phyloP scores from a whole-genome alignment of 2,329 filamentous ascomycete genomes.

The Blumeriella jaapii region DNA sequence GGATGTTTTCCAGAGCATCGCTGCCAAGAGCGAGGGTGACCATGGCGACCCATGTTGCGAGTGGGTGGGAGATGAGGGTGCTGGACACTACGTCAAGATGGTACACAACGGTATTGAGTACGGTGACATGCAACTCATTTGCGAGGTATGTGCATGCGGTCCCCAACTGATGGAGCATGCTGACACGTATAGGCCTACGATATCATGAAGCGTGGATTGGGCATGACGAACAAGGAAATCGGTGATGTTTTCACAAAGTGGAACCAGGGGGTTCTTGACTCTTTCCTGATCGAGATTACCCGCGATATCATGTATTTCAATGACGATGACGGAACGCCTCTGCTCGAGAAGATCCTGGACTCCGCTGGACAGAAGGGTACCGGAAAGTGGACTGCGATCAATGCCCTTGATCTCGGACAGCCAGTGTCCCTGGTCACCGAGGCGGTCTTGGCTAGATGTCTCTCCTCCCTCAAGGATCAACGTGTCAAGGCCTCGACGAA shows the following conservation, averaged over 20 bases:
- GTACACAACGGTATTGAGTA: conserved; percentile 99
- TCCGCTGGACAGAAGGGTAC: conserved; percentile 98
- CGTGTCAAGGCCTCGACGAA: conserved; percentile 70
- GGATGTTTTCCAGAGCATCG: conserved; percentile 96
- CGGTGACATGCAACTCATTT: conserved; percentile 99
- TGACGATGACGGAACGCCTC: conserved; percentile 79
- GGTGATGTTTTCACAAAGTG: conserved; percentile 88
- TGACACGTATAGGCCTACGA: conserved; percentile 69
- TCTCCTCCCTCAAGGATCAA: conserved; percentile 91
- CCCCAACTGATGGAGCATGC: neutral
- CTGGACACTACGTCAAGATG: conserved; percentile 99
- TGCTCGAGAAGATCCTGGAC: conserved; percentile 98
- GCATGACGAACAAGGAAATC: conserved; percentile 84
- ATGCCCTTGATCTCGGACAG: conserved; percentile 96
- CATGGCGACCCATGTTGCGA: conserved; percentile 95
- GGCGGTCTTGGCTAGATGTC: conserved; percentile 87
- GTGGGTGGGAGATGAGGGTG: conserved; percentile 99
- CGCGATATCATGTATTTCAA: conserved; percentile 98
- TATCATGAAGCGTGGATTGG: conserved; percentile 97
- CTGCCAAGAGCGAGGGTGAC: conserved; percentile 95
- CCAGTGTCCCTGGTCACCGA: conserved; percentile 97
- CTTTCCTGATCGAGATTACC: conserved; percentile 98
- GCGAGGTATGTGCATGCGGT: conserved; percentile 57
- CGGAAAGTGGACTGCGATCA: conserved; percentile 99
- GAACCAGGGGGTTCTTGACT: conserved; percentile 98